Base-by-base conservation (phyloP, 2,329 filamentous ascomycete genomes). In the Ceratocystis destructans region DNA sequence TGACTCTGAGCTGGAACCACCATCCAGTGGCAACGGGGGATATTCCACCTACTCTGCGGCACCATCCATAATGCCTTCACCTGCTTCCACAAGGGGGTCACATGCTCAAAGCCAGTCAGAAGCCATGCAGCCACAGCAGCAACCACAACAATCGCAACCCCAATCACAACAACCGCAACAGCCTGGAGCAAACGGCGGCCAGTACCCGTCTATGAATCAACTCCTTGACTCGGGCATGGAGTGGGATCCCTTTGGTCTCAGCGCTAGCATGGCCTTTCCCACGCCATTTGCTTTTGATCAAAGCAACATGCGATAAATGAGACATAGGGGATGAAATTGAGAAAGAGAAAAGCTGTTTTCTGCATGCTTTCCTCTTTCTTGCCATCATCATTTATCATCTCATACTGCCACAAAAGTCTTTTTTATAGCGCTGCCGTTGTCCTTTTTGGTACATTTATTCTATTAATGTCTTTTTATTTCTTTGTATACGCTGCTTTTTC, bases 261-360 rank as follows among this genome's bases (percentile, higher is more conserved):
- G 89, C 68, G 92, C 92, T 45, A 96, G 90, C 77, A 96, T 96
- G 93, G 89, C 93, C 70, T 96, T 96, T 72, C 91, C 91, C 10
- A 89, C 87, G 1, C 87, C 88, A 62, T 94, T 92, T 75, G 84
- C 85, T 64, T 90, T 90, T 73, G 84, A 87, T 69, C 83, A 83
- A 62, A 79, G 80, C 73, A 83, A 82, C 70, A 81, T 79, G 74
- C 73, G 77, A 69, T 79, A 75, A 73, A 46, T n/a, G 17, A 41
- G 37, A 41, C 37, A 41, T 41, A 15, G 37, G 3, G 37, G 10
- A 15, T 15, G 37, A 15, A 41, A 15, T 10, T 41, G 37, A 41
- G 37, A 33, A 7, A 41, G 12, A 41, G 10, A 41, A 41, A 41
- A 41, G 12, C 3, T 41, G 10, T 41, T 41, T 41, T 15, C 1